Percentiles rank a stretch among this genome's conserved stretches.
phyloP scores from a whole-genome alignment of 306 rosid genomes.

The Alnus glutinosa region DNA sequence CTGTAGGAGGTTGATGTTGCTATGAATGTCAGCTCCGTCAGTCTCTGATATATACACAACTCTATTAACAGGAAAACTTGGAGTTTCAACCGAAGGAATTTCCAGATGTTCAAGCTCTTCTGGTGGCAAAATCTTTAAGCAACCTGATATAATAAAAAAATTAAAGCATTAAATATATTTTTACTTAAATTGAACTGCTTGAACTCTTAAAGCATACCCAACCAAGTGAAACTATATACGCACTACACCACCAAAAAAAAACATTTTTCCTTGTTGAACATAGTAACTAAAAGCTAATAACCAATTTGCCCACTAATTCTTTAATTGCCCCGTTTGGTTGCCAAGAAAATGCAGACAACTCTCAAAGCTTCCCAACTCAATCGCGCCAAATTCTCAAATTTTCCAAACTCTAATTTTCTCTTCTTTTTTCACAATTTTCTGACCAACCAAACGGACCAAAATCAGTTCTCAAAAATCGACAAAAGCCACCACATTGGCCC shows the following conservation, averaged over 20 bases:
- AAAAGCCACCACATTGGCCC: background rate
- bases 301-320: background rate
- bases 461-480: background rate
- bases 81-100: constrained; percentile 44
- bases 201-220: background rate
- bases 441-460: background rate
- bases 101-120: constrained; percentile 82
- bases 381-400: background rate
- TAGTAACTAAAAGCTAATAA: background rate
- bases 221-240: background rate
- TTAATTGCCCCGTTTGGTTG: background rate
- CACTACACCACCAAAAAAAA: background rate
- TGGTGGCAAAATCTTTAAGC: constrained; percentile 72
- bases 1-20: constrained; percentile 39
- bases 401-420: background rate
- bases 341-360: background rate
- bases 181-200: background rate
- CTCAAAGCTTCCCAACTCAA: background rate
- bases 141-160: constrained; percentile 52
- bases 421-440: background rate
- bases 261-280: background rate
- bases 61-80: constrained; percentile 41
- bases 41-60: constrained; percentile 52
- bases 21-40: constrained; percentile 30
- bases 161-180: background rate